phyloP scores from a whole-genome alignment of 805 yeast genomes.

The Cyberlindnera mrakii region DNA sequence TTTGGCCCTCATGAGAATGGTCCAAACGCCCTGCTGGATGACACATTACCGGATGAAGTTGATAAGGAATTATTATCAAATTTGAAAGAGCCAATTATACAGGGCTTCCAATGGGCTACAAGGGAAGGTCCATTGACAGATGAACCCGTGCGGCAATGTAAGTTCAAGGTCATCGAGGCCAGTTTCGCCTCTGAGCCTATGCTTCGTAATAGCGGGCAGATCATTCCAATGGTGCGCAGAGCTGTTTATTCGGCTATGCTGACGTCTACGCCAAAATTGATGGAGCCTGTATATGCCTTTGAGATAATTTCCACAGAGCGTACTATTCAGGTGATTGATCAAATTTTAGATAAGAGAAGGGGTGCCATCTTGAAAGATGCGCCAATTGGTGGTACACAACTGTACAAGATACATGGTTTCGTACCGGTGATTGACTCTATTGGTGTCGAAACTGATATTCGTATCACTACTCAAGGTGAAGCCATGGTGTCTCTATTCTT shows the following conservation, averaged over 20 bases:
- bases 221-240: constrained; percentile 74
- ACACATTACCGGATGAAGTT: constrained; percentile 67
- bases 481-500: constrained; percentile 66
- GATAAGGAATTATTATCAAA: constrained; percentile 43
- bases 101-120: constrained; percentile 81
- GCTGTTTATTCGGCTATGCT: constrained; percentile 81
- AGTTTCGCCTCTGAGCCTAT: constrained; percentile 41
- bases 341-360: constrained; percentile 55
- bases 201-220: constrained; percentile 56
- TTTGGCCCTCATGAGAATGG: constrained; percentile 54
- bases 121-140: constrained; percentile 92
- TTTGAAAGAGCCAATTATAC: constrained; percentile 50
- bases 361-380: constrained; percentile 47
- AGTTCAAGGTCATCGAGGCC: constrained; percentile 64
- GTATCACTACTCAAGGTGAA: constrained; percentile 72
- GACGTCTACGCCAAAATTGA: constrained; percentile 67
- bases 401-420: constrained; percentile 53
- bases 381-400: constrained; percentile 69
- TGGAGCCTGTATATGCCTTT: constrained; percentile 76
- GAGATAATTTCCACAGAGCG: constrained; percentile 48
- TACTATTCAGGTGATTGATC: constrained; percentile 43
- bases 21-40: constrained; percentile 58
- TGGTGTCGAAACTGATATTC: constrained; percentile 83
- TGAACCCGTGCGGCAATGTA: constrained; percentile 66
- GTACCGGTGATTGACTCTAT: constrained; percentile 88